phyloP scores from a whole-genome alignment of 768 basidiomycete species.

The Mycena sanguinolenta region DNA sequence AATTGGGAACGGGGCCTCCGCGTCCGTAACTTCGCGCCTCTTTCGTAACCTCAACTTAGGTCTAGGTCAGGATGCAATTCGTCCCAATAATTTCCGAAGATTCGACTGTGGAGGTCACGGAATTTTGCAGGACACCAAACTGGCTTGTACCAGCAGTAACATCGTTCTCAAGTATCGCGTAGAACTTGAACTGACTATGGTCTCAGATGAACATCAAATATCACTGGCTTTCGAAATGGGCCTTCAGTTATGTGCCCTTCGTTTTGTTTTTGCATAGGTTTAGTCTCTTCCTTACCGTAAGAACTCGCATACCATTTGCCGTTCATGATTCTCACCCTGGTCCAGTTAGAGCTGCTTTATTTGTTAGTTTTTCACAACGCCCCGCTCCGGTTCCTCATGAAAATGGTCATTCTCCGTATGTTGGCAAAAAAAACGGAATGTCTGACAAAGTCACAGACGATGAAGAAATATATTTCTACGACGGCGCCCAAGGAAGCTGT shows the following conservation, averaged over 20 bases:
- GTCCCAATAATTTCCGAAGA: constrained; percentile 67
- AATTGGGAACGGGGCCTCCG: constrained; percentile 72
- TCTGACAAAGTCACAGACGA: constrained; percentile 25
- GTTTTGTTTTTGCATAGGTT: constrained; percentile 49
- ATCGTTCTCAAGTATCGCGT: no score
- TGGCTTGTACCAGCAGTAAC: constrained; percentile 62
- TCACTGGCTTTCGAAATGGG: constrained; percentile 52
- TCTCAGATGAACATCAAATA: constrained; percentile 51
- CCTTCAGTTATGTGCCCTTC: constrained; percentile 56
- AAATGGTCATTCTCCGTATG: no score
- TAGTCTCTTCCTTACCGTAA: no score
- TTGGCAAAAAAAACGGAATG: no score
- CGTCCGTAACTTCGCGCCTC: constrained; percentile 49
- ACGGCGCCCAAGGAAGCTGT: constrained; percentile 62
- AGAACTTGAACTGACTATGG: constrained; percentile 42
- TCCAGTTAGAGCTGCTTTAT: constrained; percentile 25
- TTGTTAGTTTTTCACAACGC: constrained; percentile 11
- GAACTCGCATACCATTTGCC: no score
- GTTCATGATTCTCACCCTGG: no score
- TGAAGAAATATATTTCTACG: constrained; percentile 50
- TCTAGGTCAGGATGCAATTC: constrained; percentile 66
- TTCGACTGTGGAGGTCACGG: constrained; percentile 62
- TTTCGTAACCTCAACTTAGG: background rate
- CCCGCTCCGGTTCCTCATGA: no score
- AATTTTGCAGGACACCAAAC: constrained; percentile 71